Evolutionary conservation across 495 filamentous ascomycete genomes (phyloP), one percentile per base, ranked within the genome.

Genomic region (Podospora didyma): DNA sequence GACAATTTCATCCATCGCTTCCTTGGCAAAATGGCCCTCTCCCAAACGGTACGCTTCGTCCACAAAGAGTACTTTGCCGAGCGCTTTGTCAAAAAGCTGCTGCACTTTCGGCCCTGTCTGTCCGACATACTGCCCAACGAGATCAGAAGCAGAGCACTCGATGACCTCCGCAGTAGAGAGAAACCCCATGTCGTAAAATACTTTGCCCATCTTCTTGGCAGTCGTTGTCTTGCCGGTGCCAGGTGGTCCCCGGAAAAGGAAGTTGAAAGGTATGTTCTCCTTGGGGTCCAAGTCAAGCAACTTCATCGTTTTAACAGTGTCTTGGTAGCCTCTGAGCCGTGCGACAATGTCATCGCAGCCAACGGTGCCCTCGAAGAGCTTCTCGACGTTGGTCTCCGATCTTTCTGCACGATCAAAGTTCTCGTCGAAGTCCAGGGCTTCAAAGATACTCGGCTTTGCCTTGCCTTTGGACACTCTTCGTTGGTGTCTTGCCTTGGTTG

Each of bases 141-240:
- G 62, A 22, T 89, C 84, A 0, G 82, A 77, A 0, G 84, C 81
- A 1, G 86, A 87, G 44, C 73, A 76, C 49, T 87, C 83, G 0
- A 85, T 62, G 0, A 88, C 83, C 44, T 81, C 78, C 0, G 62
- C 69, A 0, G 76, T 75, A 1, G 78, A 58, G 1, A 89, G 69
- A 21, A 88, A 78, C 0, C 85, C 83, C 79, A 89, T 82, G 60
- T 90, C 82, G 59, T 89, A 90, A 63, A 81, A 91, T 0, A 92
- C 71, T 51, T 86, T 75, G 10, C 88, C 89, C 79, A 92, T 88
- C 58, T 80, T 86, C 51, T 75, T 69, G 0, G 89, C 89, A 0
- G 86, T 89, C 0, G 78, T 84, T 0, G 89, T 90, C 61, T 92
- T 92, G 12, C 89, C 89, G 3, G 88, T 90, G 1, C 88, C 75